Base-by-base conservation (phyloP, 805 yeast species). In the Pichia occidentalis region DNA sequence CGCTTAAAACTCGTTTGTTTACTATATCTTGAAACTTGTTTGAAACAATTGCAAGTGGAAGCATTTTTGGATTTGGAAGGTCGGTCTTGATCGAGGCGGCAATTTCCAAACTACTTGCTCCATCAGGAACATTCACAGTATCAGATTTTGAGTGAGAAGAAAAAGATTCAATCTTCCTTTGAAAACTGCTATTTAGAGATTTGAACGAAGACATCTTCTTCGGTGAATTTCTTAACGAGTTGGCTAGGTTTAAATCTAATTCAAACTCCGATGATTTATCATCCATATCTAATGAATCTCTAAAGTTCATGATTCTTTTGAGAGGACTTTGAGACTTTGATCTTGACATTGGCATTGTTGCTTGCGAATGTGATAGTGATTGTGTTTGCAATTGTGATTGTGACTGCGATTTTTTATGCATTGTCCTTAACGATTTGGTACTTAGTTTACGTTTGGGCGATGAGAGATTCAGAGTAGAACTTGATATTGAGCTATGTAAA, bases 221-320 rank as follows among this genome's bases (percentile, higher is more conserved):
- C 1, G 63, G 60, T 1, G 62, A 58, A 17, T 40, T 43, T 31
- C 54, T 59, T 9, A 53, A 41, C 12, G 51, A 34, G 20, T 54
- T 53, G 10, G 54, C 35, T 26, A 51, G 46, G 26, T 56, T 57
- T 25, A 58, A 48, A 30, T 56, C 56, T 9, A 56, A 39, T 24
- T 56, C 57, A 6, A 51, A 50, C 14, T 45, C 38, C n/a, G n/a
- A n/a, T n/a, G n/a, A n/a, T n/a, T n/a, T n/a, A n/a, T n/a, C n/a
- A n/a, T n/a, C n/a, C n/a, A n/a, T n/a, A n/a, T n/a, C n/a, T n/a
- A n/a, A n/a, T n/a, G n/a, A n/a, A 38, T 53, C 50, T 34, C 51
- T 51, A 21, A 54, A 45, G 28, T 53, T 46, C 32, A 42, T 44
- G 16, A 57, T 33, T 25, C 54, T 37, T 34, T 57, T 56, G 18